Evolutionary conservation across 2,329 filamentous ascomycete genomes (phyloP).

Genomic region (Neospermospora avenae): DNA sequence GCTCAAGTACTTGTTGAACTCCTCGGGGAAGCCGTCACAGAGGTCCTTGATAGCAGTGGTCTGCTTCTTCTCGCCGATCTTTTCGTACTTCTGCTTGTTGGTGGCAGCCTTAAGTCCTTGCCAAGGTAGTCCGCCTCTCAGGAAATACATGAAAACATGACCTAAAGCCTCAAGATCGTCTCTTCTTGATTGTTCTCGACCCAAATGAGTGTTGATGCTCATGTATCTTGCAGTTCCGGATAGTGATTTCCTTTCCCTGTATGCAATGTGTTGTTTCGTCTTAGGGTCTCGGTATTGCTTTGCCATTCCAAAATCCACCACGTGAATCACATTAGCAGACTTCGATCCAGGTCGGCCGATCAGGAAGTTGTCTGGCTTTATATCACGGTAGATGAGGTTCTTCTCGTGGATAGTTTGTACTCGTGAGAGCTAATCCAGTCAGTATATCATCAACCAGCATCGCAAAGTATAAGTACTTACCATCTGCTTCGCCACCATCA

Average conservation of each 20-base stretch:
- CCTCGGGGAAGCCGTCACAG: constrained; percentile 92
- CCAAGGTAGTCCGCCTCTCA: constrained; percentile 69
- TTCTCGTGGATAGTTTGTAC: constrained; percentile 96
- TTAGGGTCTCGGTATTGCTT: constrained; percentile 99
- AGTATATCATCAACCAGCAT: constrained; percentile 6
- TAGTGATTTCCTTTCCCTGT: constrained; percentile 92
- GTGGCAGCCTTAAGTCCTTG: constrained; percentile 71
- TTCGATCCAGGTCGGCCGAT: constrained; percentile 91
- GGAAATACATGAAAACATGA: constrained; percentile 73
- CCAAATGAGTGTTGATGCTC: constrained; percentile 99
- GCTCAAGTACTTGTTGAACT: constrained; percentile 96
- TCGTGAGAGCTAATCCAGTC: constrained; percentile 65
- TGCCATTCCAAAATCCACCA: constrained; percentile 99
- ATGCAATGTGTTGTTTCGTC: constrained; percentile 98
- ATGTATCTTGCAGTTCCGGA: constrained; percentile 97
- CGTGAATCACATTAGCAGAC: constrained; percentile 95
- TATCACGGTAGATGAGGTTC: constrained; percentile 98
- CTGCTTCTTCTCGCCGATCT: constrained; percentile 99
- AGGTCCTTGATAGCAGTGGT: constrained; percentile 95
- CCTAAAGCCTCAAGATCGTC: constrained; percentile 90
- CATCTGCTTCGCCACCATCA: constrained; percentile 99
- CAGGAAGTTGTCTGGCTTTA: constrained; percentile 99
- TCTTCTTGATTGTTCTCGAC: constrained; percentile 90
- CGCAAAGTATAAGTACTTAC: constrained; percentile 44
- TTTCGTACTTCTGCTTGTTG: constrained; percentile 98